Evolutionary conservation across 2,329 filamentous ascomycete genomes (phyloP), one percentile per base, ranked within the genome.

Genomic region (Colletotrichum sp.): DNA sequence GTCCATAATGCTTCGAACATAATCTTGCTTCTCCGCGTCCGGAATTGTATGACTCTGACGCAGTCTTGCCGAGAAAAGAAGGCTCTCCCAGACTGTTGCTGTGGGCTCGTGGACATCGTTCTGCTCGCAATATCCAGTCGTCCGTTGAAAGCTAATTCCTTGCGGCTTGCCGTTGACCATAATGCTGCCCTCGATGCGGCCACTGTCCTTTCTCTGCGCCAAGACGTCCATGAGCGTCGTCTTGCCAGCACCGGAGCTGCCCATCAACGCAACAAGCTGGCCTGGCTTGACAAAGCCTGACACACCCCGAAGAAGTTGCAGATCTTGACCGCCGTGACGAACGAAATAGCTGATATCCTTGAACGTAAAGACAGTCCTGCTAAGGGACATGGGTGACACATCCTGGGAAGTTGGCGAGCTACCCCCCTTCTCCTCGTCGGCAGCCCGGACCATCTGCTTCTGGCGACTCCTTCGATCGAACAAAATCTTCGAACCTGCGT

Each of bases 221-320:
- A 95, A 85, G 1, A 92, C 93, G 82, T 95, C 94, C 16, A 95
- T 87, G 3, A 95, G 83, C 2, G 74, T 76, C 13, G 70, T 74
- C 52, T 76, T 76, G 13, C 75, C 83, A 5, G 83, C 83, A 9
- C 83, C 83, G 0, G 83, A 84, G 1, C 82, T 82, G 30, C 83
- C 92, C 93, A 94, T 94, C 28, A 88, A 71, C 5, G 71, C 92
- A 30, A 91, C 93, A 65, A 93, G 84, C 55, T 91, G 93, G 70
- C 92, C 92, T 13, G 92, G 92, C 82, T 93, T 93, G 77, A 94
- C 91, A 90, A 92, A 95, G 18, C 93, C 93, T 79, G 93, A 90
- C 9, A 95, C 92, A 77, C 89, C 87, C 78, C 93, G 90, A 44
- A 95, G 86, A 1, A 94, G 87, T 80, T 81, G 80, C 34, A 89